phyloP scores from a whole-genome alignment of 169 alveolate genomes.

The Theileria equi region DNA sequence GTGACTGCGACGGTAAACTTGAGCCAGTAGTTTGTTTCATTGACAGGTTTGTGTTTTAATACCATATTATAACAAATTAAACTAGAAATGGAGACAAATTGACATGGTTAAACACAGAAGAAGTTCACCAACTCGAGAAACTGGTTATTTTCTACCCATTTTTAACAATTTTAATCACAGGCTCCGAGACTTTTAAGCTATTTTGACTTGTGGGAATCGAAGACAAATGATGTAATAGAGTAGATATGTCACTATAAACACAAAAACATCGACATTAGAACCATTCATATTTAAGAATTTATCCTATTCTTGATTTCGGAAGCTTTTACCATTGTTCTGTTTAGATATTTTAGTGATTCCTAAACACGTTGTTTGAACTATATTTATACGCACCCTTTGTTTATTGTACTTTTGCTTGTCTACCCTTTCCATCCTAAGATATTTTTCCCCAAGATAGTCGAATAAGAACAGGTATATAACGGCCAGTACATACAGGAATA shows the following conservation, averaged over 20 bases:
- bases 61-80: background rate
- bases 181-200: conserved; percentile 36
- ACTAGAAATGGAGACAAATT: conserved; percentile 50
- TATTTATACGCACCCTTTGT: conserved; percentile 15
- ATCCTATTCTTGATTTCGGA: background rate
- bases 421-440: conserved; percentile 8
- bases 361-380: background rate
- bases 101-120: conserved; percentile 56
- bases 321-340: background rate
- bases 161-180: background rate
- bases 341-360: conserved; percentile 15
- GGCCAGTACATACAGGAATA: conserved; percentile 1
- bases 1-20: conserved; percentile 77
- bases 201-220: conserved; percentile 34
- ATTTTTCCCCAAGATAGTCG: conserved; percentile 13
- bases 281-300: too few species aligned
- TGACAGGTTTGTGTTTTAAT: conserved; percentile 57
- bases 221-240: background rate
- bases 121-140: conserved; percentile 56
- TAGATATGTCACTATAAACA: background rate
- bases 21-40: conserved; percentile 77
- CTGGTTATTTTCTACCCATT: conserved; percentile 6
- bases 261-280: too few species aligned
- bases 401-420: conserved; percentile 28
- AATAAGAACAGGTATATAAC: background rate